Percentiles rank a stretch among this genome's conserved stretches.
phyloP scores from a whole-genome alignment of 2,329 filamentous ascomycete genomes.

The Aspergillus sojae region DNA sequence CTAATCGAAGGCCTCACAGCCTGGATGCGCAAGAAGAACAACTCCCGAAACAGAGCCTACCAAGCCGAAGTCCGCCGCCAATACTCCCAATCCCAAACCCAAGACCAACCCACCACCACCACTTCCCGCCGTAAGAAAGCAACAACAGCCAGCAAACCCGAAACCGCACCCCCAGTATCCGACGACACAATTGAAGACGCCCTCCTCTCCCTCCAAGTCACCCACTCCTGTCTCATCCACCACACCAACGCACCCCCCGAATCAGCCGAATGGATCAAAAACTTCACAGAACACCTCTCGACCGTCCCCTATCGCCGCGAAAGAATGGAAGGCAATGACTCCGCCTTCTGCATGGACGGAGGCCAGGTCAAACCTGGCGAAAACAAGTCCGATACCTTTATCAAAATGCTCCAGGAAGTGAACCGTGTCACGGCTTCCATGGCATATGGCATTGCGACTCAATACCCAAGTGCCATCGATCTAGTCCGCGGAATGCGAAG shows the following conservation, averaged over 20 bases:
- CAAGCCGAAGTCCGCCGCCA: slow-evolving; percentile 63
- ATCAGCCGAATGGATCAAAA: slow-evolving; percentile 71
- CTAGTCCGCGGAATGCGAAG: slow-evolving; percentile 63
- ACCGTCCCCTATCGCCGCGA: slow-evolving; percentile 69
- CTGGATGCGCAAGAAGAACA: slow-evolving; percentile 71
- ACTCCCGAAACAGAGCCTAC: slow-evolving; percentile 68
- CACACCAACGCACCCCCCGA: slow-evolving; percentile 65
- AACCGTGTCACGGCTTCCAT: slow-evolving; percentile 71
- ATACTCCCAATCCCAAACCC: slow-evolving; percentile 37
- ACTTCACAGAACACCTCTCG: slow-evolving; percentile 78
- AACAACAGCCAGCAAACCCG: slow-evolving; percentile 40
- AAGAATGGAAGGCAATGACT: slow-evolving; percentile 51
- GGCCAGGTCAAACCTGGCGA: slow-evolving; percentile 75
- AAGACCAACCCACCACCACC: slow-evolving; percentile 24
- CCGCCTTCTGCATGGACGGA: slow-evolving; percentile 74
- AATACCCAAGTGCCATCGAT: slow-evolving; percentile 61
- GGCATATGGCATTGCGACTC: slow-evolving; percentile 67
- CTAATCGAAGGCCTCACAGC: slow-evolving; percentile 69
- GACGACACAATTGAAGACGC: slow-evolving; percentile 72
- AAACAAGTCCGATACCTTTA: slow-evolving; percentile 66
- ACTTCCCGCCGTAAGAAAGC: slow-evolving; percentile 31
- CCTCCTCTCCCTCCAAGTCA: slow-evolving; percentile 69
- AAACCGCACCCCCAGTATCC: slow-evolving; percentile 57
- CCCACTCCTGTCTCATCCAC: slow-evolving; percentile 68
- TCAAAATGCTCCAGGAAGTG: slow-evolving; percentile 76